Base-by-base conservation (phyloP, 495 filamentous ascomycete species). In the Podospora anserina region DNA sequence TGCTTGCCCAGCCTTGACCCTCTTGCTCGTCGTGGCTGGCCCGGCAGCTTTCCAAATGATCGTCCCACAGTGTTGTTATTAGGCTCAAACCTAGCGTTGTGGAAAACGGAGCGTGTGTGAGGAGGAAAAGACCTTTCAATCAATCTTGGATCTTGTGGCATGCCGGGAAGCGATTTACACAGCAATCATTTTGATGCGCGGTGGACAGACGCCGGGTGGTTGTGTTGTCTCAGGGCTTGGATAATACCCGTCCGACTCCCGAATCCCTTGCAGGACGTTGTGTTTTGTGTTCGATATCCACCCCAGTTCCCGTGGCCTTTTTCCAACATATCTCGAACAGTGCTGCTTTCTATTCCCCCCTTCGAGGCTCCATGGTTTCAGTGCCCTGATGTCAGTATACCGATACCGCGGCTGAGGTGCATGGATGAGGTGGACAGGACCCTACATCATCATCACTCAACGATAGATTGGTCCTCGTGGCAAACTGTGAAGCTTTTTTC, bases 291-390 rank as follows among this genome's bases (percentile, higher is more conserved):
- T 19, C 55, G 55, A 32, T 34, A 19, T 19, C 61, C n/a, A n/a
- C 32, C 30, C 34, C 34, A 18, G 19, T n/a, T 19, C 61, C 61
- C 32, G 61, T 63, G 61, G 61, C 32, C 30, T 13, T 18, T 28
- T 32, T 18, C 32, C 28, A 26, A n/a, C 30, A 9, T 49, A 19
- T 60, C 57, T 44, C 57, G 58, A 58, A 20, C 23, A 32, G 55
- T 20, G 5, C n/a, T 65, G 61, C 63, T 70, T 70, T 60, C 58
- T 64, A 66, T 32, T 7, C 30, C 67, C 30, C 30, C 67, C 56
- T 26, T 65, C 58, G 23, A 16, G 68, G 61, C 67, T 68, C 64
- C 19, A 75, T 76, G 72, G 70, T 68, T 58, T 65, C 55, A 65
- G 68, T 44, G 27, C 55, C 58, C 61, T 70, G 68, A 67, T 71